phyloP scores from a whole-genome alignment of 345 rosid species.

The Sapria himalayana region DNA sequence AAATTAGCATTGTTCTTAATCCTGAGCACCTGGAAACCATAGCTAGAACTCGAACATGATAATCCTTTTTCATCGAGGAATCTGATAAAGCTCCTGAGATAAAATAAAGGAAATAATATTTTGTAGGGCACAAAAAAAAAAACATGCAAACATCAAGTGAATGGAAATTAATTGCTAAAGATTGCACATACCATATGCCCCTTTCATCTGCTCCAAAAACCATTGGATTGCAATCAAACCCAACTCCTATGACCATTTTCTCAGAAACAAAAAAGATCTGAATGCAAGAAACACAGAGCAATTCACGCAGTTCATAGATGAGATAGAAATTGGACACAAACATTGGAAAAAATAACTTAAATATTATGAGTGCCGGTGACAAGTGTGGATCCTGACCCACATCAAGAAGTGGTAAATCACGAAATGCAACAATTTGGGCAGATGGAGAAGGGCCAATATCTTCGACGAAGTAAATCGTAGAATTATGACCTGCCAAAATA shows the following conservation, averaged over 20 bases:
- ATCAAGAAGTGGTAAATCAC: constrained; percentile 98
- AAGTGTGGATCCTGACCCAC: constrained; percentile 98
- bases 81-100: constrained; percentile 58
- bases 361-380: constrained; percentile 14
- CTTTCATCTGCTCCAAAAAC: constrained; percentile 89
- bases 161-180: constrained; percentile 2
- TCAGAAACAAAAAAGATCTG: constrained; percentile 88
- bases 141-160: too few relatives aligned
- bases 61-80: constrained; percentile 70
- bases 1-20: too few relatives aligned
- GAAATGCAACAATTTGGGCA: constrained; percentile 75
- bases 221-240: constrained; percentile 89
- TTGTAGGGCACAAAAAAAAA: neutral
- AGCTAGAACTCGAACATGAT: constrained; percentile 42
- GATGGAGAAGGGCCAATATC: constrained; percentile 93
- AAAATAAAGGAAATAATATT: neutral
- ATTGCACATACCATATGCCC: constrained; percentile 70
- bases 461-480: constrained; percentile 92
- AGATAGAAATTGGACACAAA: constrained; percentile 11
- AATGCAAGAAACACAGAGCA: constrained; percentile 6
- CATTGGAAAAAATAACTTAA: constrained; percentile 9
- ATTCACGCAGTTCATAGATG: constrained; percentile 2
- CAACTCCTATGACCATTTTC: constrained; percentile 82
- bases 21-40: constrained; percentile 59
- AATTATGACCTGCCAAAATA: constrained; percentile 59